Conservation (phyloP, 345 rosid species). For the Gossypium stocksii region DNA sequence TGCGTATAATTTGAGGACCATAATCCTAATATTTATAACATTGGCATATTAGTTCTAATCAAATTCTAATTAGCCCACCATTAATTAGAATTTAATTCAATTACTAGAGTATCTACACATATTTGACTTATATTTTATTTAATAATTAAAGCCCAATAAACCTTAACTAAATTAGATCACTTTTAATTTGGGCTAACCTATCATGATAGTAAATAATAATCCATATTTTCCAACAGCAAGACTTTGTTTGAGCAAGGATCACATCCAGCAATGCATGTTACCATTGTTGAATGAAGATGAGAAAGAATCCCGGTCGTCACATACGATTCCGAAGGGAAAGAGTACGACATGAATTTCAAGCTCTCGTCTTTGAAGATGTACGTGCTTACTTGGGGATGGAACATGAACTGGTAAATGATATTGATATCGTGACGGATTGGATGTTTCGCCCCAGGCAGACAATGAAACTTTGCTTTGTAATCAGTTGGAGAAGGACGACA, state of each 20-base stretch:
- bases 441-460: background rate
- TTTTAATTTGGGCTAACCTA: too few species aligned
- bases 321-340: background rate
- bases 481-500: background rate
- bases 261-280: background rate
- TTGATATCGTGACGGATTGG: background rate
- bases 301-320: background rate
- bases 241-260: background rate
- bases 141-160: too few species aligned
- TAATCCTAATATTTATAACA: too few species aligned
- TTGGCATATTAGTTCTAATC: too few species aligned
- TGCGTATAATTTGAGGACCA: too few species aligned
- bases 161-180: too few species aligned
- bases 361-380: background rate
- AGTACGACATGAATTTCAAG: background rate
- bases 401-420: background rate
- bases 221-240: too few species aligned
- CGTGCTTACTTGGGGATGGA: background rate
- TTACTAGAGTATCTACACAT: too few species aligned
- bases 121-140: too few species aligned
- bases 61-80: too few species aligned
- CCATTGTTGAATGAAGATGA: background rate
- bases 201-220: too few species aligned
- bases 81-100: too few species aligned
- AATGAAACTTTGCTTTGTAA: background rate